These are phyloP conservation scores for Scytalidium lignicola DNA, from an alignment of 2,329 filamentous ascomycete species.

Conservation along the genomic window DNA sequence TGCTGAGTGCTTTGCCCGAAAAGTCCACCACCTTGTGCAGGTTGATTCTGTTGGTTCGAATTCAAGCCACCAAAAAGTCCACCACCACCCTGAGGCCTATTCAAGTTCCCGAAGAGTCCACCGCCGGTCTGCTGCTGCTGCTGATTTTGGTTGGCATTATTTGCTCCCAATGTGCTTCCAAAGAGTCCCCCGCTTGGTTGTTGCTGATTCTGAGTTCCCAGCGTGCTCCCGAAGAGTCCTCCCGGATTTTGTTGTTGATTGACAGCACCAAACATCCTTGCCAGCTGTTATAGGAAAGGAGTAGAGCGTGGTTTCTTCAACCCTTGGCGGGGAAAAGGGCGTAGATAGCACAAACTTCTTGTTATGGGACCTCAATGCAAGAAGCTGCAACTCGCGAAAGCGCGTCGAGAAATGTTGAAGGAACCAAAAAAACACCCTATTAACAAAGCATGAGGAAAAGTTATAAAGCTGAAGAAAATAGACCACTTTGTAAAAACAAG, in stretches of 20 bases:
- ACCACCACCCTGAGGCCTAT: slow-evolving; percentile 22
- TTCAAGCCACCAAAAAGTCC: slow-evolving; percentile 22
- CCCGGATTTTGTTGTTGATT: slow-evolving; percentile 17
- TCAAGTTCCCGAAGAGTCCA: slow-evolving; percentile 16
- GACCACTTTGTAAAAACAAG: too few species aligned
- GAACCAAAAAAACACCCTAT: neutral
- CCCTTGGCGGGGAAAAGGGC: too few species aligned
- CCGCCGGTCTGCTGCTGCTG: neutral
- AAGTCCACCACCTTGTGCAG: slow-evolving; percentile 24
- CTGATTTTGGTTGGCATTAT: slow-evolving; percentile 4
- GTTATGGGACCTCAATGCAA: neutral
- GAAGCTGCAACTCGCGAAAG: neutral
- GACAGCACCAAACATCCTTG: slow-evolving; percentile 4
- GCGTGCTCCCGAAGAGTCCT: slow-evolving; percentile 16
- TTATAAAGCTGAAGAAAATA: too few species aligned
- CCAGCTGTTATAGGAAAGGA: neutral
- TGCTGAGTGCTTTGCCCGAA: slow-evolving; percentile 25
- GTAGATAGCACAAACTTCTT: too few species aligned
- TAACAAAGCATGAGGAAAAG: neutral
- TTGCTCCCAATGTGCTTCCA: slow-evolving; percentile 11
- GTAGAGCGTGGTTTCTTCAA: neutral
- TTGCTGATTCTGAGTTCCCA: neutral
- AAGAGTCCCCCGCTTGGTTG: slow-evolving; percentile 6
- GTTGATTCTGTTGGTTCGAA: slow-evolving; percentile 26
- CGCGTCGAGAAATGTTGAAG: neutral